Evolutionary conservation across 2,329 filamentous ascomycete species (phyloP).

Genomic region (Aspergillus phoenicis): DNA sequence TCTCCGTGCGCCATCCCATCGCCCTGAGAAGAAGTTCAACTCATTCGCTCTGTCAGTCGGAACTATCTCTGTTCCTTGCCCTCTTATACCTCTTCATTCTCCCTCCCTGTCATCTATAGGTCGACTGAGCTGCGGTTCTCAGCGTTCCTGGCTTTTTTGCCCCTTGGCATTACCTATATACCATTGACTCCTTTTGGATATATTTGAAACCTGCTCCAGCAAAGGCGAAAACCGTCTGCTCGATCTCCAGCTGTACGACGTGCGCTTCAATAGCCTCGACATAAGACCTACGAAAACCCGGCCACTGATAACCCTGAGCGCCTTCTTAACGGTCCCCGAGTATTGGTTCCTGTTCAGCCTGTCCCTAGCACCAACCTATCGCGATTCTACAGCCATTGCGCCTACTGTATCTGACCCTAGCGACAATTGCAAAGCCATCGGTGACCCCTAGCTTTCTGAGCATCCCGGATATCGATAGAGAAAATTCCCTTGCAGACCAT

Average conservation of each 20-base stretch:
- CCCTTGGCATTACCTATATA: slow-evolving; percentile 14
- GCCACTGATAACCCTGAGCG: not conserved
- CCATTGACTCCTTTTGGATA: slow-evolving; percentile 16
- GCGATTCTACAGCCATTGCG: slow-evolving; percentile 10
- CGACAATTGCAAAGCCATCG: slow-evolving; percentile 8
- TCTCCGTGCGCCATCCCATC: not conserved
- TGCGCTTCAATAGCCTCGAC: slow-evolving; percentile 14
- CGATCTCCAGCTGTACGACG: slow-evolving; percentile 15
- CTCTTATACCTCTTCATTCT: not conserved
- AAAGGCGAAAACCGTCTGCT: slow-evolving; percentile 8
- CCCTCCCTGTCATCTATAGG: slow-evolving; percentile 12
- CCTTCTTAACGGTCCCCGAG: not conserved
- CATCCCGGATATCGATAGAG: not conserved
- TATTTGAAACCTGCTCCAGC: slow-evolving; percentile 14
- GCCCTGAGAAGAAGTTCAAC: not conserved
- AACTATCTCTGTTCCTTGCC: not conserved
- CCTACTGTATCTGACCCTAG: slow-evolving; percentile 10
- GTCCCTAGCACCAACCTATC: not conserved
- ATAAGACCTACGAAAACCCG: not conserved
- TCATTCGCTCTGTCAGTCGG: not conserved
- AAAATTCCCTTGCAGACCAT: not conserved
- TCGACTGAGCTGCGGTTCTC: slow-evolving; percentile 9
- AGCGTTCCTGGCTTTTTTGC: slow-evolving; percentile 1
- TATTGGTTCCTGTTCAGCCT: not conserved
- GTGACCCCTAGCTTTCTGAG: not conserved